Conservation (phyloP, 2,329 filamentous ascomycete species). For the Trichoderma sp. region DNA sequence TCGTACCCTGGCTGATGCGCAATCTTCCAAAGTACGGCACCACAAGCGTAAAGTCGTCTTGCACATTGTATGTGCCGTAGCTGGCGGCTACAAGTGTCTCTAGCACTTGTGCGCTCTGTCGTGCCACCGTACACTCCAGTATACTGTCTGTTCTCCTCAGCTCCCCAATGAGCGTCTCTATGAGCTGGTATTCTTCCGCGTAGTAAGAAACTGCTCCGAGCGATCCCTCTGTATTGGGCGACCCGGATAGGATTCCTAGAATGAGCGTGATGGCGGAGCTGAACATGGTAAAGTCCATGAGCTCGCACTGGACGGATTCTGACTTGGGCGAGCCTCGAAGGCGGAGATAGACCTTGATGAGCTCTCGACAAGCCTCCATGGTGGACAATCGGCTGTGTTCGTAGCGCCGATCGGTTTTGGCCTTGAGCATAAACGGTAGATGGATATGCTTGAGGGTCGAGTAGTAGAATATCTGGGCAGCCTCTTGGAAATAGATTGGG, state of each 20-base stretch:
- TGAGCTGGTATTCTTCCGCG: constrained; percentile 18
- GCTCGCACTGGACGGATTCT: constrained; percentile 39
- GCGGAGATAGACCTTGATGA: constrained; percentile 40
- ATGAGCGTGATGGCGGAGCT: constrained; percentile 47
- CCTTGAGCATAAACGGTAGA: constrained; percentile 49
- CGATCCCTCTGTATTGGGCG: neutral
- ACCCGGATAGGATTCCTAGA: constrained; percentile 41
- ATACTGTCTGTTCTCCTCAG: constrained; percentile 3
- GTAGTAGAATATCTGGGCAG: constrained; percentile 44
- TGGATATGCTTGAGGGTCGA: constrained; percentile 45
- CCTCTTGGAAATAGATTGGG: constrained; percentile 31
- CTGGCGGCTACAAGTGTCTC: constrained; percentile 19
- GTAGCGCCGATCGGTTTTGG: constrained; percentile 39
- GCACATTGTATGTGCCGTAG: neutral
- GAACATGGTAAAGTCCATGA: constrained; percentile 52
- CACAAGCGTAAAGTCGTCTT: constrained; percentile 1
- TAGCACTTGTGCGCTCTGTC: constrained; percentile 22
- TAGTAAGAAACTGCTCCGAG: neutral
- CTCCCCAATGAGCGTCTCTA: constrained; percentile 14
- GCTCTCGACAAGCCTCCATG: constrained; percentile 45
- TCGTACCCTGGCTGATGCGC: constrained; percentile 4
- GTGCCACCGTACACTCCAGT: constrained; percentile 25
- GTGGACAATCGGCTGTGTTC: constrained; percentile 42
- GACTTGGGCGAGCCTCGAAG: constrained; percentile 32
- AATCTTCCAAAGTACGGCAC: constrained; percentile 26